These are phyloP conservation scores for Pseudoperonospora humuli DNA, from an alignment of 352 stramenopile species.

Conservation along the genomic window DNA sequence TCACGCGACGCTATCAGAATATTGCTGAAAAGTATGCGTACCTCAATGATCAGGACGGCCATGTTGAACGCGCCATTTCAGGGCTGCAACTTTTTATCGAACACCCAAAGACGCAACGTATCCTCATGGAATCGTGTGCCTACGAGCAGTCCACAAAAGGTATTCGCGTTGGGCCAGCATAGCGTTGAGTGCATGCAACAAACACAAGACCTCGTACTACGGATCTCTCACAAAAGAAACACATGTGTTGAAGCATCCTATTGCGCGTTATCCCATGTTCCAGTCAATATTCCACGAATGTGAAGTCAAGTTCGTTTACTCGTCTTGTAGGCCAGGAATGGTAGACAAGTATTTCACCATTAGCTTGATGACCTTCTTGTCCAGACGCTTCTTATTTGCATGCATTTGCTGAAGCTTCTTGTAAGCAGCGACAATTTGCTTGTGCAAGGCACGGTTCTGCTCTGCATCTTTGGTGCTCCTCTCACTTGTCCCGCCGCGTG, in stretches of 20 bases:
- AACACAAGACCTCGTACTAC: constrained; percentile 1
- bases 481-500: constrained; percentile 31
- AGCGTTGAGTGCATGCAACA: constrained; percentile 4
- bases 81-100: constrained; percentile 75
- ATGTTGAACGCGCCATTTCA: constrained; percentile 64
- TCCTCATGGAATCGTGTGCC: constrained; percentile 52
- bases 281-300: constrained; percentile 14
- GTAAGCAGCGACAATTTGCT: constrained; percentile 57
- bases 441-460: constrained; percentile 32
- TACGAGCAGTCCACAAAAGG: constrained; percentile 56
- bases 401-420: constrained; percentile 64
- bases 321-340: constrained; percentile 48
- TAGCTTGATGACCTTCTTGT: constrained; percentile 80
- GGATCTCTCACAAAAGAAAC: constrained; percentile 11
- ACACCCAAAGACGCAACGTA: constrained; percentile 50
- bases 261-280: constrained; percentile 5
- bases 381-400: constrained; percentile 66
- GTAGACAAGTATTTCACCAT: constrained; percentile 75
- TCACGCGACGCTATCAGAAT: constrained; percentile 61
- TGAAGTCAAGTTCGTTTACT: constrained; percentile 8
- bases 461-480: constrained; percentile 21
- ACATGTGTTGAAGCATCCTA: constrained; percentile 2
- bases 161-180: constrained; percentile 63
- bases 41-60: constrained; percentile 48
- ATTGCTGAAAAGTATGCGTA: constrained; percentile 63